These are phyloP conservation scores for Claviceps fusiformis DNA, from an alignment of 2,329 filamentous ascomycete species.

Conservation along the genomic window DNA sequence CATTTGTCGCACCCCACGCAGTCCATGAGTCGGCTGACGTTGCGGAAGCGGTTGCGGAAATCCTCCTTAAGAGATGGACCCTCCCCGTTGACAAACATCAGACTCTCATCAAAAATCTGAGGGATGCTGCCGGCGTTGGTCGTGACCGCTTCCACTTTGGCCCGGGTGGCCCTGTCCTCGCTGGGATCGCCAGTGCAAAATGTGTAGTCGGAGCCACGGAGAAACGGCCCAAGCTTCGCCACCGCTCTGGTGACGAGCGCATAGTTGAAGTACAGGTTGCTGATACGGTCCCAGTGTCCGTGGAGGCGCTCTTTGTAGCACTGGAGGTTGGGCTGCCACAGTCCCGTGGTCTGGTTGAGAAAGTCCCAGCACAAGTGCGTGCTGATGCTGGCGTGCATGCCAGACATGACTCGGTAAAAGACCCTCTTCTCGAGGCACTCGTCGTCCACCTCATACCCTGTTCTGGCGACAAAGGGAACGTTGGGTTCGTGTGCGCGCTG, in stretches of 20 bases:
- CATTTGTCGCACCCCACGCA: constrained; percentile 99
- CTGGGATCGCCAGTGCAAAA: constrained; percentile 79
- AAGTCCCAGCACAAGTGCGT: constrained; percentile 94
- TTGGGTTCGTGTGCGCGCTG: constrained; percentile 30
- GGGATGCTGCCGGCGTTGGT: constrained; percentile 53
- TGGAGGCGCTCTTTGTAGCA: constrained; percentile 87
- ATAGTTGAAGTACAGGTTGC: constrained; percentile 98
- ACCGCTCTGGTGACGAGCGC: constrained; percentile 86
- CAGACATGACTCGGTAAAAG: constrained; percentile 87
- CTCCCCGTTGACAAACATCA: constrained; percentile 81
- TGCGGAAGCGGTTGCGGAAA: constrained; percentile 93
- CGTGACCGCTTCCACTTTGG: constrained; percentile 67
- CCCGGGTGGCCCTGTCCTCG: constrained; percentile 67
- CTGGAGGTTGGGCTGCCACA: constrained; percentile 80
- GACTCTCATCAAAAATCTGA: constrained; percentile 82
- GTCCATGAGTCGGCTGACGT: constrained; percentile 94
- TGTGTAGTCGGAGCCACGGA: constrained; percentile 57
- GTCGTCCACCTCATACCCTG: constrained; percentile 65
- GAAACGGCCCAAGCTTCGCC: constrained; percentile 73
- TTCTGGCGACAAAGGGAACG: constrained; percentile 46
- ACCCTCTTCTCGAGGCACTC: constrained; percentile 98
- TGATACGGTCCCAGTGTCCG: constrained; percentile 74
- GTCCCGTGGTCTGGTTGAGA: constrained; percentile 83
- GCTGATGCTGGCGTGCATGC: constrained; percentile 97
- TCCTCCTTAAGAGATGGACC: constrained; percentile 80